phyloP scores from a whole-genome alignment of 2,329 filamentous ascomycete genomes.

The Beauveria varroae region DNA sequence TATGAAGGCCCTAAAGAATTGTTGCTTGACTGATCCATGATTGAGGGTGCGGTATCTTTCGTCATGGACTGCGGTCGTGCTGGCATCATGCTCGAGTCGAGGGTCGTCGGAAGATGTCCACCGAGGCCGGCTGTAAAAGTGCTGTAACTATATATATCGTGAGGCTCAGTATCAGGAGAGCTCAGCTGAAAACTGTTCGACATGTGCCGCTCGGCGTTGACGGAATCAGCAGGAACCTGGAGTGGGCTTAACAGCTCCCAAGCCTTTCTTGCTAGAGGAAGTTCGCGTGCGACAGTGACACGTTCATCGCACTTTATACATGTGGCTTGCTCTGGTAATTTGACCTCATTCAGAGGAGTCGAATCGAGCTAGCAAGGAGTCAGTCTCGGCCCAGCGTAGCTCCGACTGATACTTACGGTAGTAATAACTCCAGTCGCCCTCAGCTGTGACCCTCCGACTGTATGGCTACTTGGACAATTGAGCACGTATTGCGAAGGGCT shows the following conservation, averaged over 20 bases:
- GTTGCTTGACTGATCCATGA: constrained; percentile 7
- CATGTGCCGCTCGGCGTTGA: constrained; percentile 30
- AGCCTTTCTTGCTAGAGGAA: constrained; percentile 25
- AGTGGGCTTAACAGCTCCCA: constrained; percentile 30
- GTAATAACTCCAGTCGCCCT: constrained; percentile 17
- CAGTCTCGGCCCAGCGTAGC: background rate
- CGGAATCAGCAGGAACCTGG: constrained; percentile 28
- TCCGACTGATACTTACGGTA: constrained; percentile 16
- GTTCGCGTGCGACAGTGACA: constrained; percentile 29
- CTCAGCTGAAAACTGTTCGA: constrained; percentile 26
- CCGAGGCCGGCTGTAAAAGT: background rate
- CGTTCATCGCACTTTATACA: constrained; percentile 26
- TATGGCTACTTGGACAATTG: constrained; percentile 29
- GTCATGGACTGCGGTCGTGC: background rate
- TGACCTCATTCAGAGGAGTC: background rate
- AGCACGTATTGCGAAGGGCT: constrained; percentile 27
- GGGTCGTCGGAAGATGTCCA: background rate
- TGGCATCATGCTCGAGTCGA: background rate
- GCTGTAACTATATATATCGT: background rate
- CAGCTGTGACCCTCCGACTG: constrained; percentile 28
- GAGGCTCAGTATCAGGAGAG: constrained; percentile 16
- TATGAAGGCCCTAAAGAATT: constrained; percentile 5
- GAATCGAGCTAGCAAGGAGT: background rate
- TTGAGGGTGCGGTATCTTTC: background rate
- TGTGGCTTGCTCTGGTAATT: constrained; percentile 11